Percentiles rank a stretch among this genome's conserved stretches.
These are phyloP conservation scores for Magnolia kwangsiensis DNA, from an alignment of 164 flowering plant species.

Conservation along the genomic window DNA sequence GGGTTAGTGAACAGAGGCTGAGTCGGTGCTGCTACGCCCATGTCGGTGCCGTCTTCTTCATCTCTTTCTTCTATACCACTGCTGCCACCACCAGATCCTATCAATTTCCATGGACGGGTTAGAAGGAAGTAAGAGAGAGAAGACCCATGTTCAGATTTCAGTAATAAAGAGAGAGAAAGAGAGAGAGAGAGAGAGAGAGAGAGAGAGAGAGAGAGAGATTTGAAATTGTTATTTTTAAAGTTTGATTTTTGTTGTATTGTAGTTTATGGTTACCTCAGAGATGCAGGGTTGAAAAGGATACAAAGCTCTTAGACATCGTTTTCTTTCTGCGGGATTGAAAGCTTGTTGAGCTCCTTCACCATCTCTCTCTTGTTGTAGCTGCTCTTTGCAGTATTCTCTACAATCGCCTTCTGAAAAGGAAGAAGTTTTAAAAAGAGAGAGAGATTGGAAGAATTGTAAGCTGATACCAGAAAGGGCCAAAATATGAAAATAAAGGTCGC, in stretches of 20 bases:
- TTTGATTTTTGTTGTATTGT: background rate
- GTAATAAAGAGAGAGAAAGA: background rate
- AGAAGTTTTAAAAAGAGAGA: constrained; percentile 10
- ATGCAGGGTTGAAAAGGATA: constrained; percentile 49
- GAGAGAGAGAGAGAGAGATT: background rate
- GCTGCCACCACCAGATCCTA: constrained; percentile 3
- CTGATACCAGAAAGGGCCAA: constrained; percentile 21
- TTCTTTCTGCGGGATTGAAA: constrained; percentile 57
- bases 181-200: constrained; percentile 10
- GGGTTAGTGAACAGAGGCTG: constrained; percentile 17
- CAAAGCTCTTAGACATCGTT: constrained; percentile 70
- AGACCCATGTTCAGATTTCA: constrained; percentile 11
- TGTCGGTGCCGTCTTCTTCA: constrained; percentile 28
- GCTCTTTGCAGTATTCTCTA: constrained; percentile 31
- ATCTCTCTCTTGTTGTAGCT: constrained; percentile 31
- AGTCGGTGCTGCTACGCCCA: constrained; percentile 47
- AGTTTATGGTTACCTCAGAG: constrained; percentile 24
- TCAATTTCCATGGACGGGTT: constrained; percentile 15
- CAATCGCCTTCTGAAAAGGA: constrained; percentile 50
- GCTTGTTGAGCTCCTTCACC: constrained; percentile 35
- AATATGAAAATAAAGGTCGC: constrained; percentile 32
- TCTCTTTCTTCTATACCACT: constrained; percentile 5
- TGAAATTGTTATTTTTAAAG: constrained; percentile 11
- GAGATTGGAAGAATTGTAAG: background rate
- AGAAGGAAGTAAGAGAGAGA: constrained; percentile 5